Conservation (phyloP, 73 alveolate genomes). For the Effrenium voratum region DNA sequence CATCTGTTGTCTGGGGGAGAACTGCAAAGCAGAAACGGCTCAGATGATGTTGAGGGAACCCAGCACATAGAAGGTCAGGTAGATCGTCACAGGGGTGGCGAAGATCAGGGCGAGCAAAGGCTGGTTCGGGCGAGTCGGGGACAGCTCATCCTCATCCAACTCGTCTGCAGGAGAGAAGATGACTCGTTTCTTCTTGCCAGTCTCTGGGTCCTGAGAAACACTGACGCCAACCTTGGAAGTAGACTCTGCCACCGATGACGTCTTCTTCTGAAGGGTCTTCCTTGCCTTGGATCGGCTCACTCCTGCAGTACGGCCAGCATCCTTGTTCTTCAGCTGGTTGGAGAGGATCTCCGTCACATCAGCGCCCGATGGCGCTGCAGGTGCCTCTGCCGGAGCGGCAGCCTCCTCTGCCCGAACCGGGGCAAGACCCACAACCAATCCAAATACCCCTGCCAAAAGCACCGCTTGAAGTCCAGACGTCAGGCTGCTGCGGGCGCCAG, state of each 20-base stretch:
- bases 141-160: constrained; percentile 82
- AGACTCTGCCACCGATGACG: background rate
- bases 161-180: constrained; percentile 78
- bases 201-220: constrained; percentile 16
- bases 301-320: background rate
- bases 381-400: constrained; percentile 9
- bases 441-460: constrained; percentile 61
- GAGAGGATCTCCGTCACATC: background rate
- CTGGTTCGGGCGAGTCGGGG: constrained; percentile 60
- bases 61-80: constrained; percentile 79
- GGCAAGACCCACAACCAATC: constrained; percentile 54
- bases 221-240: background rate
- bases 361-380: background rate
- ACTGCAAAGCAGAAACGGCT: background rate
- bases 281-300: background rate
- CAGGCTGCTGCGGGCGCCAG: constrained; percentile 34
- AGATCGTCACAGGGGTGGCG: constrained; percentile 63
- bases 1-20: background rate
- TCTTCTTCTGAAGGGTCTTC: constrained; percentile 25
- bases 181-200: constrained; percentile 62
- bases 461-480: constrained; percentile 69
- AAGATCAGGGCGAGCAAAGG: constrained; percentile 57
- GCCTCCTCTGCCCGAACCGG: constrained; percentile 78
- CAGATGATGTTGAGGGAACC: constrained; percentile 74
- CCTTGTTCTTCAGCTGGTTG: background rate